Evolutionary conservation across 1,284 basidiomycete genomes (phyloP).

Genomic region (Leccinum glutinopallens): DNA sequence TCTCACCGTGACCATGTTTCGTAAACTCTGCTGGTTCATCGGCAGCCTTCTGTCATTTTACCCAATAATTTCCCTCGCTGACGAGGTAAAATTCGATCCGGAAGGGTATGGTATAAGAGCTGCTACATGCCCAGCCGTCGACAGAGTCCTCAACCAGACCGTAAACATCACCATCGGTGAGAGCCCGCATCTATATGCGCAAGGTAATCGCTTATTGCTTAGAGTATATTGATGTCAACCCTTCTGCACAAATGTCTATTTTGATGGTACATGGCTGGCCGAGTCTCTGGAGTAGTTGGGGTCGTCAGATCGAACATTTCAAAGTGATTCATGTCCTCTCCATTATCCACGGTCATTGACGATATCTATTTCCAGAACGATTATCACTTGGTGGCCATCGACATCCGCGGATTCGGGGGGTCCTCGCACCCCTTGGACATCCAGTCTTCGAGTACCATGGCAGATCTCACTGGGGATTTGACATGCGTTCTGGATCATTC

Average conservation of each 20-base stretch:
- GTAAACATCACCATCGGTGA: constrained; percentile 43
- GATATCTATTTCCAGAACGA: constrained; percentile 18
- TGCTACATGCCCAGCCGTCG: constrained; percentile 42
- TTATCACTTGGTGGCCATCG: constrained; percentile 60
- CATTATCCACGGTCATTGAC: background rate
- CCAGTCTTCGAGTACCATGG: constrained; percentile 57
- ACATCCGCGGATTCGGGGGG: constrained; percentile 67
- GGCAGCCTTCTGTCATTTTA: constrained; percentile 10
- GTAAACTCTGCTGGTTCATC: constrained; percentile 9
- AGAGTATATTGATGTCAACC: constrained; percentile 70
- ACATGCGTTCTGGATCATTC: constrained; percentile 59
- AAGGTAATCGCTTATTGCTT: background rate
- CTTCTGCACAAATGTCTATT: constrained; percentile 48
- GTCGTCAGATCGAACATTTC: constrained; percentile 65
- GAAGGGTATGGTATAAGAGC: constrained; percentile 38
- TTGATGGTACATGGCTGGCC: constrained; percentile 78
- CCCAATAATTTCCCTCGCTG: background rate
- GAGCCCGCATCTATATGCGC: constrained; percentile 12
- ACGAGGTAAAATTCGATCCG: constrained; percentile 40
- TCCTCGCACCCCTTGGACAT: constrained; percentile 66
- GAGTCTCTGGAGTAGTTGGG: constrained; percentile 71
- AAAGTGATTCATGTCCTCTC: constrained; percentile 38
- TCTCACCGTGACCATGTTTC: constrained; percentile 11
- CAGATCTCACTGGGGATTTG: constrained; percentile 62
- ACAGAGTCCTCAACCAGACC: constrained; percentile 36